Evolutionary conservation across 768 basidiomycete species (phyloP).

Genomic region (Mycena crocata): DNA sequence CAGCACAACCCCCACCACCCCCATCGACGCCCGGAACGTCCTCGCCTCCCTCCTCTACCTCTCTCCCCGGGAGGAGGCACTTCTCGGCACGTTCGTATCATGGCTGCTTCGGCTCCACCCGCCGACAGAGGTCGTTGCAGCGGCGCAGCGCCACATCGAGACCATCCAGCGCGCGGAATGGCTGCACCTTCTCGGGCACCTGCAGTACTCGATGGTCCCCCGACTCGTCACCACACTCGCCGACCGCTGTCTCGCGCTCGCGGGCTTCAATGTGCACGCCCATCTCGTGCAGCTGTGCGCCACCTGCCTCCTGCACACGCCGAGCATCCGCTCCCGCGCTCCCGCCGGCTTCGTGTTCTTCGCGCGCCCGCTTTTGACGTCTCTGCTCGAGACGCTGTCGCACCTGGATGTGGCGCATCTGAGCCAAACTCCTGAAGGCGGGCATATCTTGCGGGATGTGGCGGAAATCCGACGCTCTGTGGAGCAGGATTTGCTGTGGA

Average conservation of each 20-base stretch:
- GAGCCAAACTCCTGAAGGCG: neutral
- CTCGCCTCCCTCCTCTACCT: conserved; percentile 23
- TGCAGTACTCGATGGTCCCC: conserved; percentile 14
- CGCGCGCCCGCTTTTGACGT: conserved; percentile 5
- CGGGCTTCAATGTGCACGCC: neutral
- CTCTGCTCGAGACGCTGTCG: neutral
- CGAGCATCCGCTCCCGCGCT: conserved; percentile 10
- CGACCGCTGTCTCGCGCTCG: neutral
- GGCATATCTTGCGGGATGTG: neutral
- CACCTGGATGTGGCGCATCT: conserved; percentile 1
- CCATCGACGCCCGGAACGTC: conserved; percentile 12
- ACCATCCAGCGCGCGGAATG: conserved; percentile 19
- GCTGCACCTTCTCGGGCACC: conserved; percentile 16
- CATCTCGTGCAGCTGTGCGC: conserved; percentile 1
- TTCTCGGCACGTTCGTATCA: neutral
- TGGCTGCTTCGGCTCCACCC: conserved; percentile 3
- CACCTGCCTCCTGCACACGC: conserved; percentile 15
- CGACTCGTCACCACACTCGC: conserved; percentile 5
- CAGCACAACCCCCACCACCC: too few relatives aligned
- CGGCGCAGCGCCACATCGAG: neutral
- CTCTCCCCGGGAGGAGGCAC: neutral
- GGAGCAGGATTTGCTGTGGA: conserved; percentile 20
- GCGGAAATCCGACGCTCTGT: neutral
- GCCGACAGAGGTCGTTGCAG: neutral
- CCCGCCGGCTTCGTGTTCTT: conserved; percentile 16